Evolutionary conservation across 352 stramenopile genomes (phyloP).

Genomic region (Peronospora tabacina): DNA sequence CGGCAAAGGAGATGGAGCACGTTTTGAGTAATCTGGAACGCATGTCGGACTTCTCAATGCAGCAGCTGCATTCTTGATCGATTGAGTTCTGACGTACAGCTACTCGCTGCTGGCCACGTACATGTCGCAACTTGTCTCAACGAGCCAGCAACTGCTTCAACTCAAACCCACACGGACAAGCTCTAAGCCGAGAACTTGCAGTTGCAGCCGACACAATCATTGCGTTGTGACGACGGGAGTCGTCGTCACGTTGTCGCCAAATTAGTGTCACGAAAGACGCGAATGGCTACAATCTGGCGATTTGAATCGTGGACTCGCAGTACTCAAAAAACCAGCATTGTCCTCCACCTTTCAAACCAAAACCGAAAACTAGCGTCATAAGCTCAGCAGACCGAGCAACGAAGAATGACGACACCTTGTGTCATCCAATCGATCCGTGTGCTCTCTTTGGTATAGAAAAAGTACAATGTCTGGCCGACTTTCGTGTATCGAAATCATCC

Average conservation of each 20-base stretch:
- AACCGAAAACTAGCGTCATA: no score
- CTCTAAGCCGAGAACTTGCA: conserved; percentile 1
- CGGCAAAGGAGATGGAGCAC: conserved; percentile 51
- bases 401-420: no score
- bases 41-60: conserved; percentile 55
- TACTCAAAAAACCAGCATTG: no score
- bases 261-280: background rate
- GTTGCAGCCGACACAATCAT: conserved; percentile 1
- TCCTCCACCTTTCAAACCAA: no score
- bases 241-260: conserved; percentile 8
- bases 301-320: conserved; percentile 1
- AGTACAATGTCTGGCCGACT: no score
- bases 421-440: no score
- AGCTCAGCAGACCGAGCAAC: no score
- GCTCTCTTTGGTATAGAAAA: no score
- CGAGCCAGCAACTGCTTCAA: background rate
- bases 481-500: no score
- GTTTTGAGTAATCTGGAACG: conserved; percentile 62
- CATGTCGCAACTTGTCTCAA: background rate
- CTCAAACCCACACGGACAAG: background rate
- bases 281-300: conserved; percentile 4
- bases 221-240: conserved; percentile 9
- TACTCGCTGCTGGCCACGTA: background rate
- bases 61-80: conserved; percentile 25
- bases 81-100: conserved; percentile 6